Evolutionary conservation across 495 filamentous ascomycete genomes (phyloP).

Genomic region (Aspergillus kassunensis): DNA sequence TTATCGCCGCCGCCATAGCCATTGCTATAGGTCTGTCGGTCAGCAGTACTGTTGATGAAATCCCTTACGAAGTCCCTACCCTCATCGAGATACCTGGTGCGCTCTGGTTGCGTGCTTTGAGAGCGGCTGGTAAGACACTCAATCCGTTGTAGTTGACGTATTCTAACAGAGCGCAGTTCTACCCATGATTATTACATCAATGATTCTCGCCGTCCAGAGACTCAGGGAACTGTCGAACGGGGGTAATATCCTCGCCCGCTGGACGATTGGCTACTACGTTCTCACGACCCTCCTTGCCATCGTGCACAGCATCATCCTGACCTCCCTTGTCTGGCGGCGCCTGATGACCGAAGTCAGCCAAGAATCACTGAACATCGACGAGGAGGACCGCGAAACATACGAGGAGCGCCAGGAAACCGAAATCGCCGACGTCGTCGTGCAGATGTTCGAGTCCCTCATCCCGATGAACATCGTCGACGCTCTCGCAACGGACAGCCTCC

Average conservation of each 20-base stretch:
- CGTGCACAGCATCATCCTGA: constrained; percentile 7
- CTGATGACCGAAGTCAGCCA: constrained; percentile 4
- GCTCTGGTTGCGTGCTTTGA: constrained; percentile 10
- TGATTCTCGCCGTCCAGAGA: constrained; percentile 13
- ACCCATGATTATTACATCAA: constrained; percentile 10
- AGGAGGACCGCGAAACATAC: constrained; percentile 5
- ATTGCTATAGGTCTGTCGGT: constrained; percentile 11
- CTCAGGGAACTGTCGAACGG: constrained; percentile 6
- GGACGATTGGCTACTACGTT: constrained; percentile 13
- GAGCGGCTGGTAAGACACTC: constrained; percentile 1
- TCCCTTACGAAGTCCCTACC: constrained; percentile 8
- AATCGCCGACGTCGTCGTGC: constrained; percentile 10
- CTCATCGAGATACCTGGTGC: constrained; percentile 6
- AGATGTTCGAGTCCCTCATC: constrained; percentile 12
- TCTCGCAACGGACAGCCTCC: constrained; percentile 7
- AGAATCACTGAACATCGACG: constrained; percentile 3
- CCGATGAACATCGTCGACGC: constrained; percentile 5
- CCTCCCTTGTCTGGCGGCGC: constrained; percentile 7
- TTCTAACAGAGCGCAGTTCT: neutral
- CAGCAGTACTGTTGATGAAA: constrained; percentile 6
- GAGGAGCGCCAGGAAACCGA: constrained; percentile 2
- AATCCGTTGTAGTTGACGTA: too few species aligned
- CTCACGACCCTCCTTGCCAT: constrained; percentile 12
- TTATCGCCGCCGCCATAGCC: constrained; percentile 5
- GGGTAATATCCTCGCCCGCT: constrained; percentile 9